Evolutionary conservation across 129 eudicot genomes (phyloP).

Genomic region (Ambrosia trifida): DNA sequence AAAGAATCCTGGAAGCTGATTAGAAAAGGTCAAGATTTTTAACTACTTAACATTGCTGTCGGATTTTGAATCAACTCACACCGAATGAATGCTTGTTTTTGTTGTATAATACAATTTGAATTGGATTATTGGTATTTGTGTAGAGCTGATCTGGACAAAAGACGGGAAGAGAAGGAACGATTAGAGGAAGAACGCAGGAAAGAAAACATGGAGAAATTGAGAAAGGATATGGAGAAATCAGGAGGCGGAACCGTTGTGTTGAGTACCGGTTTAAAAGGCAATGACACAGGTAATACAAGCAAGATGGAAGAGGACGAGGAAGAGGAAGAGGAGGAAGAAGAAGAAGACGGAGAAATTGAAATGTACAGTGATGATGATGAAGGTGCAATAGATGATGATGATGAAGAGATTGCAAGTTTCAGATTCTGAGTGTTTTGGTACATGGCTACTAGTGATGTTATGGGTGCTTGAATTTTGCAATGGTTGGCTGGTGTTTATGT

Average conservation of each 20-base stretch:
- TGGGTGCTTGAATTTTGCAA: conserved; percentile 16
- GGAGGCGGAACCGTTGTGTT: conserved; percentile 78
- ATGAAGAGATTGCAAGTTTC: conserved; percentile 53
- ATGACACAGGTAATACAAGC: conserved; percentile 27
- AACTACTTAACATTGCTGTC: too few relatives aligned
- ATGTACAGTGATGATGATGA: conserved; percentile 45
- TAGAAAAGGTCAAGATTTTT: too few relatives aligned
- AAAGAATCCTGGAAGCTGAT: background rate
- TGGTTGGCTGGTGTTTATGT: background rate
- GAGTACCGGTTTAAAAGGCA: conserved; percentile 82
- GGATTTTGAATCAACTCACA: too few relatives aligned
- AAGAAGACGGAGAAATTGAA: conserved; percentile 44
- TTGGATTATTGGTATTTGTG: conserved; percentile 4
- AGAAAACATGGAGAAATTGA: conserved; percentile 87
- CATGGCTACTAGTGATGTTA: background rate
- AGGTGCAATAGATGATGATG: background rate
- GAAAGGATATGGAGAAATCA: conserved; percentile 89
- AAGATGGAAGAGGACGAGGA: conserved; percentile 52
- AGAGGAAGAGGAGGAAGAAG: conserved; percentile 52
- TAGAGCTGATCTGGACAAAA: conserved; percentile 86
- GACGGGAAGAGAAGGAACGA: conserved; percentile 70
- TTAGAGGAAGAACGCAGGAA: conserved; percentile 78
- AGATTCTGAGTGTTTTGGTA: conserved; percentile 27
- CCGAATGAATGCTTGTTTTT: too few relatives aligned
- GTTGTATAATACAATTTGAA: background rate